These are phyloP conservation scores for Solanum raphanifolium DNA, from an alignment of 257 asterid genomes.

Conservation along the genomic window DNA sequence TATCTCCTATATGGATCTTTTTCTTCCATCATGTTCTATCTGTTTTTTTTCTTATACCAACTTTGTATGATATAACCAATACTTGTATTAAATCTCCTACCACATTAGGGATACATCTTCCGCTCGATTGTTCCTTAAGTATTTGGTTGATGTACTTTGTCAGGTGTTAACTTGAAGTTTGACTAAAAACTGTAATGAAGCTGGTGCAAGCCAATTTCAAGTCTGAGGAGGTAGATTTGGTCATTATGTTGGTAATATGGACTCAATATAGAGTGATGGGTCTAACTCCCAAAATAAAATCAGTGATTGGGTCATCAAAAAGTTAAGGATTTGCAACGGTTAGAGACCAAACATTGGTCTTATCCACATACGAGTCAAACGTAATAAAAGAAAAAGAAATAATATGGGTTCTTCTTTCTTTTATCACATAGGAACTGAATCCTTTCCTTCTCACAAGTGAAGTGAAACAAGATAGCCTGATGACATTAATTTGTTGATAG, in stretches of 20 bases:
- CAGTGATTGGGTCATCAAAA: not conserved
- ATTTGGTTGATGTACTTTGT: not conserved
- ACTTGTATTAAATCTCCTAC: not conserved
- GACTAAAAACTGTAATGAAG: not conserved
- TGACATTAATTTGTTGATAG: not conserved
- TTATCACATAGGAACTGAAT: not conserved
- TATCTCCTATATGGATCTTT: not conserved
- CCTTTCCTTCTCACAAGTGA: not conserved
- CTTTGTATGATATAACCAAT: not conserved
- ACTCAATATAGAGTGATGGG: not conserved
- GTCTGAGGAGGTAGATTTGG: not conserved
- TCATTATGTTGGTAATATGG: not conserved
- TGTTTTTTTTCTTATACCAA: not conserved
- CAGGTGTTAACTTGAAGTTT: not conserved
- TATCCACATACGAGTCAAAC: not conserved
- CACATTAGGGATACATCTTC: not conserved
- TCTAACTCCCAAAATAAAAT: not conserved
- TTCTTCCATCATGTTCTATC: not conserved
- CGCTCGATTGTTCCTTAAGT: not conserved
- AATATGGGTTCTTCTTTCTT: not conserved
- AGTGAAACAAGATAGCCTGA: not conserved
- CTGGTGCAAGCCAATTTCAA: not conserved
- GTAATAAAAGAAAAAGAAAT: not conserved
- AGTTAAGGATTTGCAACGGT: not conserved
- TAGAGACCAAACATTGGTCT: not conserved